Percentiles rank a stretch among this genome's conserved stretches.
phyloP scores from a whole-genome alignment of 371 early-diverging fungal species.

The Apophysomyces variabilis region DNA sequence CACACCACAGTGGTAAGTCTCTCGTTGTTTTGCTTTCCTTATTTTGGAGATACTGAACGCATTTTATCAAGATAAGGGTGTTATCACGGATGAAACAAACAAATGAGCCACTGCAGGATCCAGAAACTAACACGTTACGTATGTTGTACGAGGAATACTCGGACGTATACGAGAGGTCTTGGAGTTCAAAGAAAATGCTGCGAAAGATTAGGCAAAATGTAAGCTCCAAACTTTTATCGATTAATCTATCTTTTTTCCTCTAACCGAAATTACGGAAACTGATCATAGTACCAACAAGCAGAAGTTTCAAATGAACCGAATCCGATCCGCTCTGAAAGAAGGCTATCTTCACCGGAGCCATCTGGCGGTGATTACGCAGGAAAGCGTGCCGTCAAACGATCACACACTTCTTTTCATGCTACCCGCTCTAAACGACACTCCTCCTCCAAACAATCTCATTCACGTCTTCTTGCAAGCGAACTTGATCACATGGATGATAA shows the following conservation, averaged over 20 bases:
- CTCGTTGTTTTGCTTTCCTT: background rate
- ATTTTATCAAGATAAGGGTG: slow-evolving; percentile 19
- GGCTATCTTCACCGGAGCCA: background rate
- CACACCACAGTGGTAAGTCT: slow-evolving; percentile 38
- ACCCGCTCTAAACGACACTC: background rate
- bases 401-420: background rate
- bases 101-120: slow-evolving; percentile 15
- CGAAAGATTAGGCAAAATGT: slow-evolving; percentile 28
- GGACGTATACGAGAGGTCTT: slow-evolving; percentile 24
- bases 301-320: too few relatives aligned
- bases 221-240: slow-evolving; percentile 8
- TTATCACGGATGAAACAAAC: slow-evolving; percentile 23
- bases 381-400: background rate
- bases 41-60: background rate
- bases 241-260: background rate
- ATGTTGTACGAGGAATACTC: slow-evolving; percentile 25
- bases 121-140: slow-evolving; percentile 13
- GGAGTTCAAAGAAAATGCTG: slow-evolving; percentile 40
- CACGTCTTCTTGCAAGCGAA: slow-evolving; percentile 7
- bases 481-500: slow-evolving; percentile 20
- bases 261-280: background rate
- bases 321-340: background rate
- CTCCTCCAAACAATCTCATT: background rate
- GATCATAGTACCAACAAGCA: background rate
- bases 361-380: background rate